Evolutionary conservation across 1,139 yeast genomes (phyloP).

Genomic region (Pichia sp.): DNA sequence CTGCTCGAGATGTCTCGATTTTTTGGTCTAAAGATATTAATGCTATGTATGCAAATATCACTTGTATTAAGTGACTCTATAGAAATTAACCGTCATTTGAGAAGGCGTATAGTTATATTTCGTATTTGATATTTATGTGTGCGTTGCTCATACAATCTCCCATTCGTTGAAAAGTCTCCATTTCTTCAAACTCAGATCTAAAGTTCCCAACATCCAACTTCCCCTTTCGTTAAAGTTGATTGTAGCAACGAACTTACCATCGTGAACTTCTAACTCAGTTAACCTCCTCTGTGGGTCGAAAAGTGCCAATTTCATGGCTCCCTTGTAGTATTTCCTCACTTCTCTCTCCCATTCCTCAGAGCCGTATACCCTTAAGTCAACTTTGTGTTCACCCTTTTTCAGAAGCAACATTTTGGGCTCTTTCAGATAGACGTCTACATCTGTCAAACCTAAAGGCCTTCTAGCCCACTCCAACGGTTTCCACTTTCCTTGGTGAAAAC

Average conservation of each 20-base stretch:
- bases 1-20: no score
- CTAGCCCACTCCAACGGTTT: conserved; percentile 55
- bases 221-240: conserved; percentile 68
- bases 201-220: conserved; percentile 73
- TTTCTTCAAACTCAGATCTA: conserved; percentile 71
- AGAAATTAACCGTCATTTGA: no score
- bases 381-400: conserved; percentile 22
- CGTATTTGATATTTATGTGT: no score
- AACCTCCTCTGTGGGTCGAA: conserved; percentile 23
- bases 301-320: conserved; percentile 21
- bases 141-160: conserved; percentile 36
- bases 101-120: no score
- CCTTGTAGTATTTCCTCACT: conserved; percentile 32
- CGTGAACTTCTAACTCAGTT: conserved; percentile 48
- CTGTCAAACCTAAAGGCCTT: conserved; percentile 52
- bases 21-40: no score
- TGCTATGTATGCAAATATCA: no score
- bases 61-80: no score
- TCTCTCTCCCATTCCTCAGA: conserved; percentile 4
- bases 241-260: conserved; percentile 48
- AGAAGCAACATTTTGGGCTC: conserved; percentile 76
- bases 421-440: conserved; percentile 61
- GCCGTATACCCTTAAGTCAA: conserved; percentile 7
- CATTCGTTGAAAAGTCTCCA: conserved; percentile 95
- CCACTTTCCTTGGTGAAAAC: conserved; percentile 64